Evolutionary conservation across 1,139 yeast genomes (phyloP), one percentile per base, ranked within the genome.

Genomic region (Zygosaccharomyces pseudobailii): DNA sequence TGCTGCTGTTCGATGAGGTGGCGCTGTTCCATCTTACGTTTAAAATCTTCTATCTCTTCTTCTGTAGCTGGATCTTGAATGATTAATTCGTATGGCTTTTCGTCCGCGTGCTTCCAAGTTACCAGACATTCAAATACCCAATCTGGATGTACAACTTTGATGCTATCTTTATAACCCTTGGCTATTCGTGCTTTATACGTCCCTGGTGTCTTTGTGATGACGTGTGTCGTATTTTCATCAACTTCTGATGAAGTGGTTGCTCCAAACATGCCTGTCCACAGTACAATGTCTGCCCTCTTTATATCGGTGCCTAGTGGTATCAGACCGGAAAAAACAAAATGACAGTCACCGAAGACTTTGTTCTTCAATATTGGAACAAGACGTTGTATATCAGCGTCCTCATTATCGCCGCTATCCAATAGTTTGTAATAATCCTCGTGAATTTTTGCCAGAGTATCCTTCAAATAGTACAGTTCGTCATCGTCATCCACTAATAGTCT

Each of bases 241-340:
- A 87, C 83, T 52, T 87, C 90, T 19, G 82, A 75, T 0, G 86
- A 86, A 7, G 92, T 90, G 5, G 74, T 74, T 0, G 96, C 97
- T 0, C 98, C 98, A 73, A 92, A 92, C 50, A 90, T 87, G 48
- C 80, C 78, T 17, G 92, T 86, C 97, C 97, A 90, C 24, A 84
- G 80, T 1, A 90, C 97, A 43, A 92, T 87, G 63, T 88, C 96
- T 19, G 87, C 87, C 41, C 75, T 69, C 46, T 84, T 83, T 19
- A 87, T 70, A 49, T 81, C 78, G 5, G 83, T 75, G 1, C 94
- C 94, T 17, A 87, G 65, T 1, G 97, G 97, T 20, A 92, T 77
- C 13, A 90, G 75, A 0, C 97, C 97, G 1, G 96, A 85, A 58
- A 92, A 85, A 24, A 92, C 73, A 48, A 92, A 79, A 0, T 81